Evolutionary conservation across 768 basidiomycete species (phyloP).

Genomic region (Boletus edulis): DNA sequence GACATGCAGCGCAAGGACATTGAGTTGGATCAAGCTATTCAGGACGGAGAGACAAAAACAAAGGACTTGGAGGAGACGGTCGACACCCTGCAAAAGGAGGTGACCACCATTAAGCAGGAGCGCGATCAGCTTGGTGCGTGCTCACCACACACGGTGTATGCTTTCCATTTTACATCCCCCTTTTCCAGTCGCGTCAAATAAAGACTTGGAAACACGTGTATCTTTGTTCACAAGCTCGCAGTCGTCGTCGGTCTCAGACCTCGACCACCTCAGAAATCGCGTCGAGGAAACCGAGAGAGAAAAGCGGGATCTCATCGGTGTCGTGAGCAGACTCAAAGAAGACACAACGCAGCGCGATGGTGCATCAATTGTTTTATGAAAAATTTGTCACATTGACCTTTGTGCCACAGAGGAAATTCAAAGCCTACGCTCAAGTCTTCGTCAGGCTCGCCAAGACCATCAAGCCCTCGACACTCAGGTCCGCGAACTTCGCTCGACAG

Average conservation of each 20-base stretch:
- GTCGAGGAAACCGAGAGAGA: conserved; percentile 81
- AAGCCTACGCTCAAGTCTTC: conserved; percentile 62
- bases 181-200: conserved; percentile 42
- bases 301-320: conserved; percentile 83
- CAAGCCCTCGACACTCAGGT: conserved; percentile 64
- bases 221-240: conserved; percentile 55
- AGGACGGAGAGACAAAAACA: conserved; percentile 66
- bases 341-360: conserved; percentile 75
- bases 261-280: conserved; percentile 55
- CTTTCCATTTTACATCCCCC: conserved; percentile 9
- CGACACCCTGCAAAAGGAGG: conserved; percentile 53
- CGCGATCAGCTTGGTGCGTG: conserved; percentile 63
- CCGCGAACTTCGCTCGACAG: conserved; percentile 69
- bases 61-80: conserved; percentile 55
- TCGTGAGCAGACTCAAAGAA: conserved; percentile 80
- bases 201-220: conserved; percentile 53
- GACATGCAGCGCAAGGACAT: conserved; percentile 71
- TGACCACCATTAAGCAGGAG: conserved; percentile 55
- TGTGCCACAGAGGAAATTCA: conserved; percentile 62
- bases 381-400: background rate
- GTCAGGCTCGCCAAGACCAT: conserved; percentile 73
- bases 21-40: conserved; percentile 80
- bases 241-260: conserved; percentile 59
- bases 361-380: conserved; percentile 31
- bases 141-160: conserved; percentile 2